Percentiles rank a stretch among this genome's conserved stretches.
phyloP scores from a whole-genome alignment of 306 rosid species.

The Acacia confusa region DNA sequence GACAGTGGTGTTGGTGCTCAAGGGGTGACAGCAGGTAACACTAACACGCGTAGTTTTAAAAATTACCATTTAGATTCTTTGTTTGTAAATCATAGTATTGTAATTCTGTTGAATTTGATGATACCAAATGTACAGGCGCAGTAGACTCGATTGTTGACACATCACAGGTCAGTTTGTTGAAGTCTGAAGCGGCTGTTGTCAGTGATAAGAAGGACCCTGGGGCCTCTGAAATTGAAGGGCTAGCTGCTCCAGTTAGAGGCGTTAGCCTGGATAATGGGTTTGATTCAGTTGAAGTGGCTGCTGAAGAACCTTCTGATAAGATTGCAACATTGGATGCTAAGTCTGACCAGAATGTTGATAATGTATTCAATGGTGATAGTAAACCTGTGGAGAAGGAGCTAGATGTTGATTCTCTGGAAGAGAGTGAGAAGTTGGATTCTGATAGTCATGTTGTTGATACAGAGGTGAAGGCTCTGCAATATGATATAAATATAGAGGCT shows the following conservation, averaged over 20 bases:
- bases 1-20: conserved; percentile 32
- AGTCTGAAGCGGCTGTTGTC: conserved; percentile 45
- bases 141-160: conserved; percentile 46
- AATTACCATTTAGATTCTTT: conserved; percentile 28
- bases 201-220: conserved; percentile 44
- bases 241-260: conserved; percentile 34
- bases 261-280: conserved; percentile 53
- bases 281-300: conserved; percentile 38
- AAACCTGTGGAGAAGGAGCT: conserved; percentile 19
- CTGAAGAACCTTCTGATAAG: conserved; percentile 13
- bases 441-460: not conserved
- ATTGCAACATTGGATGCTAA: not conserved
- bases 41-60: conserved; percentile 3
- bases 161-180: conserved; percentile 31
- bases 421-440: conserved; percentile 25
- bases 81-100: conserved; percentile 21
- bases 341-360: conserved; percentile 24
- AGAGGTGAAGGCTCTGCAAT: conserved; percentile 18
- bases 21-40: conserved; percentile 1
- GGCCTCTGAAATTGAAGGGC: conserved; percentile 43
- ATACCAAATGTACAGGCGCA: conserved; percentile 25
- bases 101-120: conserved; percentile 26
- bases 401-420: conserved; percentile 28
- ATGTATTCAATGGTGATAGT: conserved; percentile 4
- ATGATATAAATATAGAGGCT: conserved; percentile 30